A percentile compares a stretch with the other conserved stretches of the same genome.
phyloP scores from a whole-genome alignment of 2,329 filamentous ascomycete genomes.

The Neofusicoccum kwambonambiense region DNA sequence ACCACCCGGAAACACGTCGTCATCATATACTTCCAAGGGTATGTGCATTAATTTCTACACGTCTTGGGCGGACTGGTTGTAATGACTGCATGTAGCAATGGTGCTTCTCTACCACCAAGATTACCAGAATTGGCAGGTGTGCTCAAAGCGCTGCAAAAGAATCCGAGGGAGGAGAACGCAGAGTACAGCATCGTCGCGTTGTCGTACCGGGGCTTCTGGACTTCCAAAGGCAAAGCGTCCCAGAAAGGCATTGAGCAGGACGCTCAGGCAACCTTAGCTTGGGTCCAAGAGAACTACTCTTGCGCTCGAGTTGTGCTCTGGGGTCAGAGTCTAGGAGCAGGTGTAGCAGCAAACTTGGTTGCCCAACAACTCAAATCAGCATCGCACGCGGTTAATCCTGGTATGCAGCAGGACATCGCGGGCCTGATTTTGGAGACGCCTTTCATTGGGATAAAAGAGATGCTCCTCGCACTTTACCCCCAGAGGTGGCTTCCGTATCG shows the following conservation, averaged over 20 bases:
- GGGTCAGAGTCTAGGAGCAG: conserved; percentile 76
- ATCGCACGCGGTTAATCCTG: neutral
- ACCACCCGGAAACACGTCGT: conserved; percentile 32
- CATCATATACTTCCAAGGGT: conserved; percentile 52
- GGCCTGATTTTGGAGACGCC: conserved; percentile 72
- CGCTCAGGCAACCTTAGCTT: conserved; percentile 62
- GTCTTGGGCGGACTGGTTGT: neutral
- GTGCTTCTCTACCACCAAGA: conserved; percentile 46
- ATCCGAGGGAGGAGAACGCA: neutral
- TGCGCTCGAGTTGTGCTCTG: conserved; percentile 60
- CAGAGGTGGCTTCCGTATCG: conserved; percentile 78
- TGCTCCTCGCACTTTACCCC: conserved; percentile 72
- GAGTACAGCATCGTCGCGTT: conserved; percentile 46
- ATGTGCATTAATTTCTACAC: conserved; percentile 1
- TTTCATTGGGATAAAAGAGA: conserved; percentile 67
- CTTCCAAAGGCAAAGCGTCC: conserved; percentile 67
- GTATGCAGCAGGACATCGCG: conserved; percentile 26
- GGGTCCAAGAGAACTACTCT: conserved; percentile 53
- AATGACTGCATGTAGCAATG: conserved; percentile 35
- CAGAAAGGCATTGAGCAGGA: conserved; percentile 70
- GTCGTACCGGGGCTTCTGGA: conserved; percentile 75
- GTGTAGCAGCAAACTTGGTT: conserved; percentile 59
- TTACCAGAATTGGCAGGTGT: conserved; percentile 48
- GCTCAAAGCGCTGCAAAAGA: conserved; percentile 31
- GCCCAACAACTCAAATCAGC: conserved; percentile 5